Percentiles rank a stretch among this genome's conserved stretches.
Evolutionary conservation across 192 early-diverging fungal genomes (phyloP).

Genomic region (Funneliformis geosporum): DNA sequence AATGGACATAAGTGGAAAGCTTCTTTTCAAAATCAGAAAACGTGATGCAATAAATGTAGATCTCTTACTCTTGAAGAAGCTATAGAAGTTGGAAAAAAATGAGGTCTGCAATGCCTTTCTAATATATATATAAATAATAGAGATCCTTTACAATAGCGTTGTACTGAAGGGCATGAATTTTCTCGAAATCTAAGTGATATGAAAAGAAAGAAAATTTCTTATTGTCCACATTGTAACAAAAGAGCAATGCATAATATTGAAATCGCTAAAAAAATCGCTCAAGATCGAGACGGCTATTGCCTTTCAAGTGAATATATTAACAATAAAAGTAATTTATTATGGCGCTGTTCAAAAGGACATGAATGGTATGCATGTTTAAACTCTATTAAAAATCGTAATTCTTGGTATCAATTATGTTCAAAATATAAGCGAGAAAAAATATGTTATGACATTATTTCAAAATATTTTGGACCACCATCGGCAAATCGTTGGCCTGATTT

Average conservation of each 20-base stretch:
- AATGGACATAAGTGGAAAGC: not conserved
- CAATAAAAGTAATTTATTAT: no score
- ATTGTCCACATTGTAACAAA: conserved; percentile 11
- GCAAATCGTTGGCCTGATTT: no score
- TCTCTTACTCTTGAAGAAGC: conserved; percentile 21
- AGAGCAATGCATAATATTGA: conserved; percentile 5
- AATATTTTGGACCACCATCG: no score
- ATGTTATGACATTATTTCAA: no score
- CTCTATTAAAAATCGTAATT: no score
- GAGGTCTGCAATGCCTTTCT: conserved; percentile 23
- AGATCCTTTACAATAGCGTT: not conserved
- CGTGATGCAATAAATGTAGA: conserved; percentile 4
- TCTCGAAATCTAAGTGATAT: conserved; percentile 21
- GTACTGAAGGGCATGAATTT: conserved; percentile 14
- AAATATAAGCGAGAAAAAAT: no score
- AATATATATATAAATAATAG: conserved; percentile 16
- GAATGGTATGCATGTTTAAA: no score
- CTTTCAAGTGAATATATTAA: no score
- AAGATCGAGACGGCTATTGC: conserved; percentile 3
- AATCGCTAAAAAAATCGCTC: conserved; percentile 25
- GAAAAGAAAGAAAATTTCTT: conserved; percentile 6
- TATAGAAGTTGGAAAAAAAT: conserved; percentile 20
- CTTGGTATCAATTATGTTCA: no score
- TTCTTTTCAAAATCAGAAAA: not conserved
- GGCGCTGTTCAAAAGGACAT: no score